phyloP scores from a whole-genome alignment of 352 stramenopile species.

The Phytophthora cactorum region DNA sequence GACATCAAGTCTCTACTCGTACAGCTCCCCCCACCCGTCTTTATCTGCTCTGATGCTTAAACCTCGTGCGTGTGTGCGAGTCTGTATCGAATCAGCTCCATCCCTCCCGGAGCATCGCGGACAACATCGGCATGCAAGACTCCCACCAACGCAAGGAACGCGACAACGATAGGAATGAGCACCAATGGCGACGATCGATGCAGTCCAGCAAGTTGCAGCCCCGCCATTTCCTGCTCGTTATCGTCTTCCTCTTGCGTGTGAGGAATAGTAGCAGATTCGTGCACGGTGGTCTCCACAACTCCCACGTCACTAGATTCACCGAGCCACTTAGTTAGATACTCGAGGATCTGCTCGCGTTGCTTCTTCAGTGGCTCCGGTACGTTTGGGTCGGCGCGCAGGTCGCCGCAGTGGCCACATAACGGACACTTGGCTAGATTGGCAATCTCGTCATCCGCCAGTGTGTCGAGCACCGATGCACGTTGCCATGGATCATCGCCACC shows the following conservation, averaged over 20 bases:
- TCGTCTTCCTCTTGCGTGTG: conserved; percentile 23
- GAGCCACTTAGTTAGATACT: conserved; percentile 76
- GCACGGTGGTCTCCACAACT: conserved; percentile 12
- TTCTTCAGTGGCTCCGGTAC: conserved; percentile 65
- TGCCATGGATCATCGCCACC: conserved; percentile 88
- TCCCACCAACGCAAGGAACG: conserved; percentile 55
- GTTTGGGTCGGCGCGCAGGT: conserved; percentile 58
- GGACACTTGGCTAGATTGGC: conserved; percentile 81
- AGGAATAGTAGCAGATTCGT: conserved; percentile 18
- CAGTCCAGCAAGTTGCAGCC: conserved; percentile 24
- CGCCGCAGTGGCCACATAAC: conserved; percentile 84
- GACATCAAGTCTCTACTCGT: background rate
- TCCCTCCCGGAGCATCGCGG: conserved; percentile 48
- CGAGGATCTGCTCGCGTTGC: conserved; percentile 68
- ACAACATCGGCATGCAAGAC: conserved; percentile 63
- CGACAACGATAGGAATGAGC: conserved; percentile 67
- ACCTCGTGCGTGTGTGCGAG: conserved; percentile 42
- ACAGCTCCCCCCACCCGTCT: conserved; percentile 4
- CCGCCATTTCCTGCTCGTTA: conserved; percentile 26
- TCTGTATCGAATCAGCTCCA: conserved; percentile 46
- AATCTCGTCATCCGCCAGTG: conserved; percentile 60
- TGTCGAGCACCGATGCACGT: conserved; percentile 70
- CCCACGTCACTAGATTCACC: conserved; percentile 14
- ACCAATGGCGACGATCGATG: conserved; percentile 71
- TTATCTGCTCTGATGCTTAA: conserved; percentile 21